Evolutionary conservation across 441 rosid genomes (phyloP).

Genomic region (Hypseocharis bilobata): DNA sequence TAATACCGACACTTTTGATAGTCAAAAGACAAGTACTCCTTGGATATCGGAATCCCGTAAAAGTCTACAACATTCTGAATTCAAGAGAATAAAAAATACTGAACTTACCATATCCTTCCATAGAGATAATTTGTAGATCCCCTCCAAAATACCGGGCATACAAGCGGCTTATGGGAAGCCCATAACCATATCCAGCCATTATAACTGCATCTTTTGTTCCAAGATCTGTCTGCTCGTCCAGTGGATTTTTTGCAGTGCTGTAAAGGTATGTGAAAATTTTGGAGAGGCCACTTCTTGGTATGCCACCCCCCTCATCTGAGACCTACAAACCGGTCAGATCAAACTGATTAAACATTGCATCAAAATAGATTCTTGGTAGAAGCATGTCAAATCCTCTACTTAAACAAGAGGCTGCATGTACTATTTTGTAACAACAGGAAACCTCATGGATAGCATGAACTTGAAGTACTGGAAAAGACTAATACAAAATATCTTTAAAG

Average conservation of each 20-base stretch:
- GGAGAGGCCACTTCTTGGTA: constrained; percentile 87
- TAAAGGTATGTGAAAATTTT: constrained; percentile 88
- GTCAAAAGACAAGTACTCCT: not conserved
- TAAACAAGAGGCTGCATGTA: not conserved
- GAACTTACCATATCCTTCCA: constrained; percentile 96
- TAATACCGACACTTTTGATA: too few species aligned
- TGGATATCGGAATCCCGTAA: constrained; percentile 5
- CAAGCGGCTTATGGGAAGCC: constrained; percentile 83
- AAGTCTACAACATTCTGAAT: not conserved
- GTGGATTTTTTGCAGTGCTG: constrained; percentile 79
- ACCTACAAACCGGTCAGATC: constrained; percentile 40
- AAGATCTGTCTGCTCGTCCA: constrained; percentile 52
- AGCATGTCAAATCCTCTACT: constrained; percentile 5
- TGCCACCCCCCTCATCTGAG: constrained; percentile 95
- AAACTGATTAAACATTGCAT: constrained; percentile 8
- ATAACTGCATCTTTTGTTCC: constrained; percentile 57
- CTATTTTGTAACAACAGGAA: not conserved
- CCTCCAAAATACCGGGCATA: constrained; percentile 94
- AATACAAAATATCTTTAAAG: too few species aligned
- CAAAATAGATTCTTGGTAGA: not conserved
- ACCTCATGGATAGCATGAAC: not conserved
- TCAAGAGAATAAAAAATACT: not conserved
- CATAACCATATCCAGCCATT: constrained; percentile 95
- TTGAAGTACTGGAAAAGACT: not conserved
- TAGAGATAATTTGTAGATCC: constrained; percentile 80